These are phyloP conservation scores for Bromus sterilis DNA, from an alignment of 176 grass and related monocot genomes.

Conservation along the genomic window DNA sequence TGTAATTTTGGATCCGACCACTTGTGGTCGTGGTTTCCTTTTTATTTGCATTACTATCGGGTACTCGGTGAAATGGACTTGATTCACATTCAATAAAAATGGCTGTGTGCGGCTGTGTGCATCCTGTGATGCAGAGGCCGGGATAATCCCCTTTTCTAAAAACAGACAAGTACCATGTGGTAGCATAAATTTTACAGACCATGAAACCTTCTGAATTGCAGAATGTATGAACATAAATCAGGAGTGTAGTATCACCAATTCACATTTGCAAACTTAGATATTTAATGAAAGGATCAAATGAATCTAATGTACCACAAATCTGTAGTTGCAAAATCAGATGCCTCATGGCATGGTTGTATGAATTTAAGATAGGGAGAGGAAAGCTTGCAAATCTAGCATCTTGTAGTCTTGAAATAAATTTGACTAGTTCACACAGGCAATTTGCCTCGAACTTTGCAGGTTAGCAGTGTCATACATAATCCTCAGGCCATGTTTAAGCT, in stretches of 20 bases:
- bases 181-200: slow-evolving; percentile 1
- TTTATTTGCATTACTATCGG: too few relatives aligned
- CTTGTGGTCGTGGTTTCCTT: too few relatives aligned
- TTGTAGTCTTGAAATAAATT: not conserved
- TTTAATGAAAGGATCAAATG: not conserved
- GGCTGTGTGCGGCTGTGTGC: too few relatives aligned
- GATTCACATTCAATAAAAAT: too few relatives aligned
- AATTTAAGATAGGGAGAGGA: too few relatives aligned
- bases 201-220: not conserved
- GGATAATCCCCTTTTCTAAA: too few relatives aligned
- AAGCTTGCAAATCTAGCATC: not conserved
- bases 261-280: not conserved
- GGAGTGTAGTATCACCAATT: not conserved
- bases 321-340: not conserved
- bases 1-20: too few relatives aligned
- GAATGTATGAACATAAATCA: not conserved
- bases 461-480: not conserved
- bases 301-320: not conserved
- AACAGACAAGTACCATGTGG: too few relatives aligned
- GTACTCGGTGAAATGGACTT: too few relatives aligned
- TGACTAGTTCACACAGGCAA: not conserved
- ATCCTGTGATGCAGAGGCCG: too few relatives aligned
- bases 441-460: not conserved
- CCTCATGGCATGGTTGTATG: not conserved
- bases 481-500: not conserved